Evolutionary conservation across 2,329 filamentous ascomycete genomes (phyloP), one percentile per base, ranked within the genome.

Genomic region (Blumeriella jaapii): DNA sequence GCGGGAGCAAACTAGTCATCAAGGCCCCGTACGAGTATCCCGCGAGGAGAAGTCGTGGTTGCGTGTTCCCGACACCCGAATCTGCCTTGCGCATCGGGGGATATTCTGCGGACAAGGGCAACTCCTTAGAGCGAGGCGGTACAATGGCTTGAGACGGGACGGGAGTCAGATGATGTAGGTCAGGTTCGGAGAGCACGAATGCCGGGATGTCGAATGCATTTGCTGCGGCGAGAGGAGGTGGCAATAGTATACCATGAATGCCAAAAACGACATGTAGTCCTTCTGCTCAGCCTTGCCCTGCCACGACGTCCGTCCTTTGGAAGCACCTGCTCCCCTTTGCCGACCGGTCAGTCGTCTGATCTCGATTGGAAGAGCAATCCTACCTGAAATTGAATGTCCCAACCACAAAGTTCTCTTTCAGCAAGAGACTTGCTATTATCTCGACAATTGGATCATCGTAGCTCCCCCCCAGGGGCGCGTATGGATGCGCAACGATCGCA

Each of bases 21-120:
- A 94, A 70, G 4, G 85, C 83, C 27, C 91, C 91, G 56, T 95
- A 95, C 0, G 86, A 94, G 56, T 95, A 95, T 9, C 87, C 87
- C 2, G 71, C 79, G 5, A 91, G 63, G 4, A 94, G 50, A 2
- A 77, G 52, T 30, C 64, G 2, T 58, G 48, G 38, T 14, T 42
- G 35, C 29, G 29, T 9, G 14, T 31, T 33, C 1, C 12, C 6
- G 15, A 2, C 14, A 15, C 6, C 7, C 20, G 11, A 6, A 11
- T 20, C 29, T 7, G 40, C 34, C 10, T 16, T 19, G 8, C 15
- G 33, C 7, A 11, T 38, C 23, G 35, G 16, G 17, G 30, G 32
- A 5, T 20, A 20, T 5, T 25, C 36, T 18, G 13, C 26, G 19
- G 17, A 32, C n/a, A 19, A 20, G 18, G 6, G 25, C 11, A 34